Evolutionary conservation across 768 basidiomycete species (phyloP).

Genomic region (Porphyrellus cyaneotinctus): DNA sequence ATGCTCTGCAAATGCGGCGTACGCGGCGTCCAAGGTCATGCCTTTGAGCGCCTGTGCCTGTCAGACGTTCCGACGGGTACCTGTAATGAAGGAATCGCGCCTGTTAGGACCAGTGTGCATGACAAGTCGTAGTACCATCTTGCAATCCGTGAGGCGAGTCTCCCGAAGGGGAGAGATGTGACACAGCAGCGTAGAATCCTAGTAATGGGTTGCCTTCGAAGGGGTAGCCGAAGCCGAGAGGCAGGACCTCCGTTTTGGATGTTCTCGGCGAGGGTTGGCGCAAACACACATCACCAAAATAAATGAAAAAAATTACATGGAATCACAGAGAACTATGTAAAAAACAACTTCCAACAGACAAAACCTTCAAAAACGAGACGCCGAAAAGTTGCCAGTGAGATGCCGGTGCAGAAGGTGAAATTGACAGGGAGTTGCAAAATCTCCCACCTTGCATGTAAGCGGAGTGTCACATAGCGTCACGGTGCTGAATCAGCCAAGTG

Average conservation of each 20-base stretch:
- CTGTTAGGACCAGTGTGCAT: not conserved
- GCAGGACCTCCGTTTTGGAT: slow-evolving; percentile 54
- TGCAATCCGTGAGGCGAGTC: slow-evolving; percentile 74
- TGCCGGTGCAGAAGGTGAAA: not conserved
- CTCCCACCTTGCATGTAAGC: too few species aligned
- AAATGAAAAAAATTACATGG: too few species aligned
- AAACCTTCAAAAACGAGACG: not conserved
- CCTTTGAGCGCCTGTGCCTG: slow-evolving; percentile 84
- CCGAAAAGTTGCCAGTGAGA: not conserved
- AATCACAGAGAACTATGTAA: too few species aligned
- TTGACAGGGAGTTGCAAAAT: not conserved
- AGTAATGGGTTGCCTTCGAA: slow-evolving; percentile 86
- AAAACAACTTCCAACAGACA: not conserved
- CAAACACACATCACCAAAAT: too few species aligned
- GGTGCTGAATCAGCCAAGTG: too few species aligned
- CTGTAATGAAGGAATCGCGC: slow-evolving; percentile 33
- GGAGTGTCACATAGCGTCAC: too few species aligned
- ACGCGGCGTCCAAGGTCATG: slow-evolving; percentile 88
- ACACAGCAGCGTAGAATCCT: slow-evolving; percentile 86
- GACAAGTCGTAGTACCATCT: slow-evolving; percentile 66
- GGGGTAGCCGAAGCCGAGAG: slow-evolving; percentile 92
- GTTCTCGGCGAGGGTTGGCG: slow-evolving; percentile 34
- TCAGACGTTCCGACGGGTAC: slow-evolving; percentile 73
- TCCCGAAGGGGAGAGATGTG: slow-evolving; percentile 65
- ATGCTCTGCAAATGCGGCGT: slow-evolving; percentile 76